phyloP scores from a whole-genome alignment of 148 eudicot genomes.

The Polygonum maritimum region DNA sequence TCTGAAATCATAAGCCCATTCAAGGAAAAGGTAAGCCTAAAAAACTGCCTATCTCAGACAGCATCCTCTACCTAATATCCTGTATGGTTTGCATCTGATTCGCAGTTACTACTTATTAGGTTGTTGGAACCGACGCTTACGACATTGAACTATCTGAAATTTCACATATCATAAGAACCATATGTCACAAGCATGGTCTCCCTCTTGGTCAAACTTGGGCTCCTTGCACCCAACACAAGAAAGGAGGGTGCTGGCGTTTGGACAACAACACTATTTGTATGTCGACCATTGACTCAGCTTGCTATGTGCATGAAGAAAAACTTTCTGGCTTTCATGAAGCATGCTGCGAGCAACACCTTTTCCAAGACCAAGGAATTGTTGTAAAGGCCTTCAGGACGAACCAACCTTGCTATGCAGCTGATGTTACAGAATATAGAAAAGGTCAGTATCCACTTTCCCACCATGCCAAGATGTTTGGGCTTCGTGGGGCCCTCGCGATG shows the following conservation, averaged over 20 bases:
- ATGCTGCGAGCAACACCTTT: neutral
- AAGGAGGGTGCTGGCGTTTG: neutral
- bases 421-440: neutral
- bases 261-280: neutral
- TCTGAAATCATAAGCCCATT: neutral
- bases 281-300: neutral
- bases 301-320: neutral
- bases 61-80: neutral
- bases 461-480: slow-evolving; percentile 1
- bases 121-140: neutral
- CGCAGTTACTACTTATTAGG: neutral
- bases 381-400: neutral
- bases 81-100: neutral
- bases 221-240: neutral
- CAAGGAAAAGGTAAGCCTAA: neutral
- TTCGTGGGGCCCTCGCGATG: neutral
- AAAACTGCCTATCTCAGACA: neutral
- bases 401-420: neutral
- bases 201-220: slow-evolving; percentile 1
- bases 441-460: neutral
- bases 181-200: neutral
- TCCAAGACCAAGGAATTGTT: neutral
- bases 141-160: neutral
- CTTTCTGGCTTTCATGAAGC: neutral
- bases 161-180: neutral